These are phyloP conservation scores for Dothideomycetes sp. DNA, from an alignment of 2,329 filamentous ascomycete genomes.

Conservation along the genomic window DNA sequence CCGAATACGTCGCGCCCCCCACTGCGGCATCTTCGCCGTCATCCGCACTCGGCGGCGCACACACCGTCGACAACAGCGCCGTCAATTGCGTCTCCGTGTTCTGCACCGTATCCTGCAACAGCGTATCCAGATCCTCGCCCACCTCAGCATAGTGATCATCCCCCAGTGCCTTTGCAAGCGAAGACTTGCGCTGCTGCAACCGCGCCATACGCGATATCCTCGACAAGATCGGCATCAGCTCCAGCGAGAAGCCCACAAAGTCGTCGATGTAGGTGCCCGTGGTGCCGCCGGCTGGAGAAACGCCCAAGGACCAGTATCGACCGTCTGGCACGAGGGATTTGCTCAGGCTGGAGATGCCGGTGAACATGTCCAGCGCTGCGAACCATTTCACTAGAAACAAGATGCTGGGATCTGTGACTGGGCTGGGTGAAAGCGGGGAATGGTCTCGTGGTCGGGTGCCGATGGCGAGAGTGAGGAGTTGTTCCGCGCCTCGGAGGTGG, in stretches of 20 bases:
- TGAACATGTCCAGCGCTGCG: conserved; percentile 5
- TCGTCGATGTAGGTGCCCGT: conserved; percentile 7
- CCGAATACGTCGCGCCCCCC: too few relatives aligned
- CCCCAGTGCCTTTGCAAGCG: background rate
- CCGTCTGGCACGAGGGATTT: conserved; percentile 2
- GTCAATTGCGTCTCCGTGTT: conserved; percentile 5
- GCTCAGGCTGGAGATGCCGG: conserved; percentile 6
- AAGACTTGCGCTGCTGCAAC: conserved; percentile 1
- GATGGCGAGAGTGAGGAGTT: conserved; percentile 2
- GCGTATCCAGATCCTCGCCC: conserved; percentile 4
- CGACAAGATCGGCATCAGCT: conserved; percentile 5
- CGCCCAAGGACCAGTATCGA: conserved; percentile 5
- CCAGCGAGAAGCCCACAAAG: conserved; percentile 8
- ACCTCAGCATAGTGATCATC: conserved; percentile 2
- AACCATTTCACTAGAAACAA: conserved; percentile 5
- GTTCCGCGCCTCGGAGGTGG: conserved; percentile 6
- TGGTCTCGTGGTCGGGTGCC: too few relatives aligned
- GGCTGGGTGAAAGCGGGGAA: too few relatives aligned
- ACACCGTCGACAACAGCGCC: conserved; percentile 1
- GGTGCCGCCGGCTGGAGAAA: background rate
- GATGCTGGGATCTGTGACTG: conserved; percentile 1
- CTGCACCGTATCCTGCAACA: conserved; percentile 4
- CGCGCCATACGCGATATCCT: conserved; percentile 7
- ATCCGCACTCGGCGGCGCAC: conserved; percentile 5
- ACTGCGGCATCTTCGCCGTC: too few relatives aligned